A percentile compares a stretch with the other conserved stretches of the same genome.
Conservation (phyloP, 1,284 basidiomycete species). For the Boletellus dicymbophilus region DNA sequence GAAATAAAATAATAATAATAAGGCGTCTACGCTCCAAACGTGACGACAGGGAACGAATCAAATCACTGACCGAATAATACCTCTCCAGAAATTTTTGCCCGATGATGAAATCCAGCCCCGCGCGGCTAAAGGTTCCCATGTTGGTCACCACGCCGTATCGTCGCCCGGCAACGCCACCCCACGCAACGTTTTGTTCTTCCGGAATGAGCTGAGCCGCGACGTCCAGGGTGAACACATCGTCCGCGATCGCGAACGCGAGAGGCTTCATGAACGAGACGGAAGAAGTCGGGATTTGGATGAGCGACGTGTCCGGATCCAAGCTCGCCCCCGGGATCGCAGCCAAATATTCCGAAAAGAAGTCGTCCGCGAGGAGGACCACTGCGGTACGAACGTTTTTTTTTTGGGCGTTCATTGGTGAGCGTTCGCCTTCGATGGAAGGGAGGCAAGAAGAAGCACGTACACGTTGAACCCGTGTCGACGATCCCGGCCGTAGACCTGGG, state of each 20-base stretch:
- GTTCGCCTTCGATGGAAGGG: background rate
- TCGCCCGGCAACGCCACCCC: constrained; percentile 14
- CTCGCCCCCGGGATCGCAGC: background rate
- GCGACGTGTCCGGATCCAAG: background rate
- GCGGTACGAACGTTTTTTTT: too few relatives aligned
- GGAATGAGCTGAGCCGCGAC: constrained; percentile 28
- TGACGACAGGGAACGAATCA: too few relatives aligned
- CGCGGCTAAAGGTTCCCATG: constrained; percentile 8
- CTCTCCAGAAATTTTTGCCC: constrained; percentile 32
- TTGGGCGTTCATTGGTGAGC: too few relatives aligned
- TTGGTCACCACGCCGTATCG: constrained; percentile 19
- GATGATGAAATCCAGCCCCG: constrained; percentile 26
- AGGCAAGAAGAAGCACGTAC: constrained; percentile 10
- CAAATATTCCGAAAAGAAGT: background rate
- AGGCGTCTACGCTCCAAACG: too few relatives aligned
- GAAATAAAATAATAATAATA: too few relatives aligned
- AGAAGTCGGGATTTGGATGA: background rate
- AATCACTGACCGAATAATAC: constrained; percentile 28
- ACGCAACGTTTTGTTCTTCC: constrained; percentile 14
- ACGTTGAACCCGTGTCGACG: constrained; percentile 4
- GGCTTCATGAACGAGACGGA: constrained; percentile 15
- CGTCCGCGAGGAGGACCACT: background rate
- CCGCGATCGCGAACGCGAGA: constrained; percentile 22
- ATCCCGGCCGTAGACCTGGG: constrained; percentile 17
- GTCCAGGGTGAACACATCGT: constrained; percentile 16